Evolutionary conservation across 148 eudicot species (phyloP).

Genomic region (Pouteria glomerata): DNA sequence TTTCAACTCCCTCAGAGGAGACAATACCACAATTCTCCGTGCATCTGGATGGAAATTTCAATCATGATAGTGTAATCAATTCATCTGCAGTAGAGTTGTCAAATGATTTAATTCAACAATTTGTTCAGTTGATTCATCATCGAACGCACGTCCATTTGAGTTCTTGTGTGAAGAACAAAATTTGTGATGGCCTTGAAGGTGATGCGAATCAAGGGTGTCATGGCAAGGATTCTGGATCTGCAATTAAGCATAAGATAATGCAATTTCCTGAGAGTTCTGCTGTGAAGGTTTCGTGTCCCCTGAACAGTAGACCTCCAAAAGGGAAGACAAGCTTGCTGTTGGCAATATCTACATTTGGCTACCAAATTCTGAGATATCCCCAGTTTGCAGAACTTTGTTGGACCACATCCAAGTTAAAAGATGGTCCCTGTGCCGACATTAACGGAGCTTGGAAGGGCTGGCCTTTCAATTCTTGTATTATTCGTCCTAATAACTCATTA

Average conservation of each 20-base stretch:
- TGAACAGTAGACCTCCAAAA: constrained; percentile 33
- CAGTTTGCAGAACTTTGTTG: constrained; percentile 98
- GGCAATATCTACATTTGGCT: constrained; percentile 66
- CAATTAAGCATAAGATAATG: constrained; percentile 23
- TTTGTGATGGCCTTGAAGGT: constrained; percentile 21
- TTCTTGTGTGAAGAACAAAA: constrained; percentile 15
- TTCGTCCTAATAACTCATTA: constrained; percentile 50
- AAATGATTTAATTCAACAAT: constrained; percentile 56
- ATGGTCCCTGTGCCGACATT: constrained; percentile 69
- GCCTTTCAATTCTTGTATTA: constrained; percentile 90
- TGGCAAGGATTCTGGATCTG: constrained; percentile 21
- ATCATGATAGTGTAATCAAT: constrained; percentile 41
- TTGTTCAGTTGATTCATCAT: constrained; percentile 58
- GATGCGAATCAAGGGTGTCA: constrained; percentile 17
- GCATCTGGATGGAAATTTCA: constrained; percentile 52
- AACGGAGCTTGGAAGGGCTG: constrained; percentile 94
- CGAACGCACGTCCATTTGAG: constrained; percentile 32
- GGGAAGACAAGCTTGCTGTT: constrained; percentile 54
- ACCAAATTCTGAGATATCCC: constrained; percentile 80
- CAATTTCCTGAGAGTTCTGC: constrained; percentile 25
- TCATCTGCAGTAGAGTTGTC: constrained; percentile 57
- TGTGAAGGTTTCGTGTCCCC: constrained; percentile 21
- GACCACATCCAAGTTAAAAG: constrained; percentile 88
- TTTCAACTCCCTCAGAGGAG: constrained; percentile 28
- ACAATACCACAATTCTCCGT: constrained; percentile 51